Base-by-base conservation (phyloP, 2,329 filamentous ascomycete species). In the Trematosphaeria pertusa region DNA sequence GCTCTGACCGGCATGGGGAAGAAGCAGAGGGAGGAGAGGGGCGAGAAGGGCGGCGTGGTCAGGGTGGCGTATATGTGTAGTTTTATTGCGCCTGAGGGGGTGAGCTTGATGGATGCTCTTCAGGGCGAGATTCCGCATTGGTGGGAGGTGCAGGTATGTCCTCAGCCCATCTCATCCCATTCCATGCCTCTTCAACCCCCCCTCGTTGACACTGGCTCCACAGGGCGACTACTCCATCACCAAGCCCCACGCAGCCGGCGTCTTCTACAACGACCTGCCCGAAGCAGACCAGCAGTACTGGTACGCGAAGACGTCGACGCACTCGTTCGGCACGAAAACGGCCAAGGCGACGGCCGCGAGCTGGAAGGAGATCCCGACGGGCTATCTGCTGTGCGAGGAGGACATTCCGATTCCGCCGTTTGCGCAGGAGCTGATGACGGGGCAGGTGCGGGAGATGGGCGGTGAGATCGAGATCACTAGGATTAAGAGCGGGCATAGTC, bases 41-140 rank as follows among this genome's bases (percentile, higher is more conserved):
- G 73, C 0, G 65, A 71, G 47, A 68, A 64, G 40, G 76, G 75
- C 1, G 73, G 73, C 0, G 54, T 78, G 2, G 51, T 70, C 3
- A 62, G 58, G 45, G 48, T 64, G 14, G 70, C 56, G 2, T 78
- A 73, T 45, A 63, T 70, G 41, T 61, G 65, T 38, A 68, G 68
- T 0, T 75, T 75, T 43, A 62, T 70, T 4, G 40, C 71, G n/a
- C 65, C 66, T 6, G 60, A 68, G 38, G 72, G 70, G 0, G 33
- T 60, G 12, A 70, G 64, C 36, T 52, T 75, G 28, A 37, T 63
- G 37, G 66, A 62, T 39, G 56, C 58, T n/a, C 37, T 66, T 5
- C 59, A 62, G 5, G 61, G 61, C 4, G 34, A 54, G 1, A 55
- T 53, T 37, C 56, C 62, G 28, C 49, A 56, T 1, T 70, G 70